Base-by-base conservation (phyloP, 2,329 filamentous ascomycete genomes). In the Helotiales sp. region DNA sequence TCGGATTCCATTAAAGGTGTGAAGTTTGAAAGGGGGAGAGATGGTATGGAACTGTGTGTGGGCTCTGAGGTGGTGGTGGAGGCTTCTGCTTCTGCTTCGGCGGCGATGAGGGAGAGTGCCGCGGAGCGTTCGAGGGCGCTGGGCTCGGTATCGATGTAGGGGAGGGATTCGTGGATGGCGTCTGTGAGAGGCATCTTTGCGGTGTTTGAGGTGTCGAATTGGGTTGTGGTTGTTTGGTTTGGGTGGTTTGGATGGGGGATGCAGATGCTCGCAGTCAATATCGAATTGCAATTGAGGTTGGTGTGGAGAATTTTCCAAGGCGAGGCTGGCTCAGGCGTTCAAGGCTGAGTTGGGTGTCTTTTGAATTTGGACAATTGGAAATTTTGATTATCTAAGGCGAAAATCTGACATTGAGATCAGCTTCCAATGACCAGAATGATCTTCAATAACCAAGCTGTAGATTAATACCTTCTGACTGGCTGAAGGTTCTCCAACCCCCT, bases 91-190 rank as follows among this genome's bases (percentile, higher is more conserved):
- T n/a, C 24, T 24, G 91, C 83, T 77, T 96, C 92, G 75, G 86
- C 81, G 68, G 84, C 78, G 73, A 97, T 90, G 71, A 95, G 87
- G 70, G 87, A 82, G 78, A 88, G 83, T 65, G 93, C 93, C 69
- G 88, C 85, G 65, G 84, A 81, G 75, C 92, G 88, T 75, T 89
- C 87, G 60, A 82, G 73, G 22, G 85, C 77, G 6, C 90, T 89
- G 47, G 91, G 91, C 62, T 91, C 87, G 20, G 84, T 76, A 81
- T 99, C 95, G 78, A 98, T 91, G 81, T 97, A 72, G 37, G 63
- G 71, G 65, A 72, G 69, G 63, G 68, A 78, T 30, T 78, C 77
- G 67, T 76, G 73, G 65, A 74, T 70, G 15, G 69, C 65, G 28
- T 67, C 74, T 66, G 70, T 70, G 45, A 75, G 67, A 24, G 74